Evolutionary conservation across 352 stramenopile genomes (phyloP), one percentile per base, ranked within the genome.

Genomic region (Phytopythium chamaehyphon): DNA sequence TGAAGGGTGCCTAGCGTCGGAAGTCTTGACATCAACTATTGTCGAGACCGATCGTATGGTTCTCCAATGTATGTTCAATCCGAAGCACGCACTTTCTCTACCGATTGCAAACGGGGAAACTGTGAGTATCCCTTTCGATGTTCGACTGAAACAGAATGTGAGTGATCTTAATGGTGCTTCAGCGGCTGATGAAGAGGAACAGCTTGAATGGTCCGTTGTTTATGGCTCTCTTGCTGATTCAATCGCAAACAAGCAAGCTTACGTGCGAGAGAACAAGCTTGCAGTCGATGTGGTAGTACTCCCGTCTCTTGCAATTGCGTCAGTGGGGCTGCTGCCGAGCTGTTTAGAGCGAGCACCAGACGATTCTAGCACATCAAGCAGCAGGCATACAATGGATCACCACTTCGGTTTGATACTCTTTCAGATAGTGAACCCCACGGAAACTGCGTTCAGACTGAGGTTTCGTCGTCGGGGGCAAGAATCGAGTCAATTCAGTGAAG

Each of bases 171-270:
- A 54, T n/a, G 60, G 59, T 40, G 35, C n/a, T 21, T 51, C 60
- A 12, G 23, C 43, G n/a, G 9, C 43, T 55, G 63, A 79, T 16
- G 54, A 83, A 19, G 55, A 70, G 23, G 61, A 80, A 26, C 49
- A 73, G 49, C 66, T 90, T 22, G 65, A 86, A 43, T 90, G 80
- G 76, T 83, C 62, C 28, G 62, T 88, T 38, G 61, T 88, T 9
- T 88, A 90, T 49, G 66, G 64, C 15, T 60, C 73, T 16, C 54
- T 21, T 14, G 33, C 16, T 12, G 15, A 4, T 19, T 2, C 6
- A 1, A 47, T 1, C 23, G 37, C 40, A 9, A 23, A 40, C 23
- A 31, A 61, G 16, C 22, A 33, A 9, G 47, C 73, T 9, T 87
- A 74, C 37, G 83, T 81, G 47, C 76, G 80, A 28, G 73, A 91